These are phyloP conservation scores for Phytophthora pluvialis DNA, from an alignment of 352 stramenopile genomes.

Conservation along the genomic window DNA sequence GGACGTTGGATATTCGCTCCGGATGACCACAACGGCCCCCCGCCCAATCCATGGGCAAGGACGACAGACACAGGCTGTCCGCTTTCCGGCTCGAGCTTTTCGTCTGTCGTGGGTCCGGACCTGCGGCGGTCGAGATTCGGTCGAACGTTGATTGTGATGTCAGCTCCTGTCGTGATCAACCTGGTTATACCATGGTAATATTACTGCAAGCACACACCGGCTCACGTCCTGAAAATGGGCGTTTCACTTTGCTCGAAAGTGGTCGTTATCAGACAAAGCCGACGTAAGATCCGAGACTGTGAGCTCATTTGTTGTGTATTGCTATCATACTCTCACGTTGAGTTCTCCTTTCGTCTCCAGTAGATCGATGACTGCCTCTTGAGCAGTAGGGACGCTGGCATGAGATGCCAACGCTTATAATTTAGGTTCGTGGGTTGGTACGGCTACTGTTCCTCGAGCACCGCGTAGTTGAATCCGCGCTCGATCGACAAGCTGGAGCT, in stretches of 20 bases:
- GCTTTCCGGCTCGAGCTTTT: constrained; percentile 25
- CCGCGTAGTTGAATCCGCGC: constrained; percentile 41
- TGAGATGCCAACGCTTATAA: constrained; percentile 38
- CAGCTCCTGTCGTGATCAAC: constrained; percentile 5
- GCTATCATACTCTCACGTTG: constrained; percentile 18
- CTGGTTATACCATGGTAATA: not conserved
- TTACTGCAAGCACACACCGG: not conserved
- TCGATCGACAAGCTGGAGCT: constrained; percentile 38
- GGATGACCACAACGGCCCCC: constrained; percentile 1
- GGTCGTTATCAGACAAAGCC: too few species aligned
- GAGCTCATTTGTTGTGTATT: constrained; percentile 16
- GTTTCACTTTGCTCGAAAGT: not conserved
- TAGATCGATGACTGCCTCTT: constrained; percentile 7
- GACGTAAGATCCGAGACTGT: not conserved
- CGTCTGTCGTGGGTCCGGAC: constrained; percentile 29
- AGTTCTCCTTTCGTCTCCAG: constrained; percentile 12
- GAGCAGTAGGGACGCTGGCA: constrained; percentile 17
- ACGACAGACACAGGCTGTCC: constrained; percentile 20
- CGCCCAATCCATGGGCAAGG: constrained; percentile 6
- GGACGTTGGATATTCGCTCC: constrained; percentile 2
- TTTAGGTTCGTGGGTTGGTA: constrained; percentile 27
- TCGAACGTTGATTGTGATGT: constrained; percentile 10
- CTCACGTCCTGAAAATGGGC: not conserved
- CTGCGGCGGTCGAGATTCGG: constrained; percentile 8
- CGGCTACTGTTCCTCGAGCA: constrained; percentile 35